phyloP scores from a whole-genome alignment of 352 stramenopile species.

The Globisporangium lucens region DNA sequence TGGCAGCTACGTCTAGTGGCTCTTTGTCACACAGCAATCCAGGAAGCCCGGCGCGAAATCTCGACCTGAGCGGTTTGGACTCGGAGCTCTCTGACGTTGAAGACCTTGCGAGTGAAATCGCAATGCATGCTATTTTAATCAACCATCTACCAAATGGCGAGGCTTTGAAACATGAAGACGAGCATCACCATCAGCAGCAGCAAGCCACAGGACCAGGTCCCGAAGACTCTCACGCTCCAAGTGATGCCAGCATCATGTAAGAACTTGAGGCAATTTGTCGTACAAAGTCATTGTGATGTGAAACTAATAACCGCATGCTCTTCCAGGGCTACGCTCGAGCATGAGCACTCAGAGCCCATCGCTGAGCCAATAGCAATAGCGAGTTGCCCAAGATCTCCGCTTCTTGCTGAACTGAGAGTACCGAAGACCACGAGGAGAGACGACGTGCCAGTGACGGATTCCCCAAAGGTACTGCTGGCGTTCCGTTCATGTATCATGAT shows the following conservation, averaged over 20 bases:
- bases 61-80: conserved; percentile 3
- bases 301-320: background rate
- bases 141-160: background rate
- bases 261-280: background rate
- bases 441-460: background rate
- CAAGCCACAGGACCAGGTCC: background rate
- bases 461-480: background rate
- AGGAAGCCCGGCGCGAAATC: background rate
- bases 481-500: background rate
- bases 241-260: background rate
- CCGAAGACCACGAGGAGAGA: background rate
- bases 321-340: background rate
- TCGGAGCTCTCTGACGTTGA: conserved; percentile 12
- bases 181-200: background rate
- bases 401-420: background rate
- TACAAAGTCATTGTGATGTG: background rate
- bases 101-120: conserved; percentile 12
- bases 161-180: background rate
- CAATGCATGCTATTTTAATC: background rate
- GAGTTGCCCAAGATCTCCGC: background rate
- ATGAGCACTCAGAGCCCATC: background rate
- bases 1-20: background rate
- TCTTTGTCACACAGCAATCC: background rate
- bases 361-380: background rate
- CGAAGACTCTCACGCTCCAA: background rate